Evolutionary conservation across 1,284 basidiomycete genomes (phyloP), one percentile per base, ranked within the genome.

Genomic region (Trichosporon sp.): DNA sequence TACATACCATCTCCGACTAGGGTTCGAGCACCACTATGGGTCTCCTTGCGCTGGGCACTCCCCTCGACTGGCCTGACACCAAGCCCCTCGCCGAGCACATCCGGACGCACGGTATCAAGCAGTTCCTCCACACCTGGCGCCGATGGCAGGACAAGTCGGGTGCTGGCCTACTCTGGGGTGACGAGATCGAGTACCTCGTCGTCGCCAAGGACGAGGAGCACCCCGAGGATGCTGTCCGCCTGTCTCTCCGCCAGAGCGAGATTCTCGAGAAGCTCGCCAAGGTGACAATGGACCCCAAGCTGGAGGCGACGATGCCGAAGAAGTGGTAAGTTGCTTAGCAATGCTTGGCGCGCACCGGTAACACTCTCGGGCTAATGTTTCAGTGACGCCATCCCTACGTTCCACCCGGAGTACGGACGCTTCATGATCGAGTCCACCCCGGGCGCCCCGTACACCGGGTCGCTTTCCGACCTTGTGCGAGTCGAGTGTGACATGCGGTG

Each of bases 341-440:
- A 21, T 31, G 12, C 59, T 35, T 37, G 43, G 16, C 43, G 43
- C 16, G 59, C 31, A n/a, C 31, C 31, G 5, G 59, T 37, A 10
- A 61, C 56, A 38, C 48, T 32, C 7, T 46, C 31, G 11, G 43
- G 48, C 68, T 68, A 66, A 68, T 48, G 7, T 12, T 1, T n/a
- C 78, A 95, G 92, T 65, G 86, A 89, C 43, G 87, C 89, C 21
- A 88, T 94, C 32, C 95, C 96, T 2, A 93, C 91, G n/a, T 99
- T 97, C 81, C 97, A 99, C 81, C 96, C 96, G 14, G 97, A 99
- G 84, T 99, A 96, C 85, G 97, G 96, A 66, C 89, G 96, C 54
- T 99, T 94, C 86, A 99, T 99, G 97, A 88, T 99, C 70, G 97
- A 99, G 84, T 95, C 94, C 6, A 99, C 96, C 0, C 97, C 97